These are phyloP conservation scores for Ophiocordyceps camponoti-floridani DNA, from an alignment of 2,329 filamentous ascomycete genomes.

Conservation along the genomic window DNA sequence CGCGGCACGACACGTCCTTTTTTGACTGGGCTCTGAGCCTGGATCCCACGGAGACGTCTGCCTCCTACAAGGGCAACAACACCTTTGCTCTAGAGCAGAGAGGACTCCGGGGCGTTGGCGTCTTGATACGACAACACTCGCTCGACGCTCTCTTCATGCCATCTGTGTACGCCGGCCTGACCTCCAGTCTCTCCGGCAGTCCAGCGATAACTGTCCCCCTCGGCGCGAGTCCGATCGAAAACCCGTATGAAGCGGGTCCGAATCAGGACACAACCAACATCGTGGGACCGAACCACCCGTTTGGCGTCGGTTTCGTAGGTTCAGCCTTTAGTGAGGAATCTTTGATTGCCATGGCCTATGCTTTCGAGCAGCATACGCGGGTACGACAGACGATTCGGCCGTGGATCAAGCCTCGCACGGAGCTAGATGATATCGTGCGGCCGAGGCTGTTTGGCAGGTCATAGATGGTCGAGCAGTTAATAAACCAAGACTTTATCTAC, in stretches of 20 bases:
- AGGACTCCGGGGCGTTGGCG: conserved; percentile 38
- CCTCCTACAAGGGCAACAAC: conserved; percentile 40
- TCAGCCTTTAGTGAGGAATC: conserved; percentile 37
- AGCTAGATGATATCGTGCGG: conserved; percentile 10
- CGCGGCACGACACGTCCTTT: conserved; percentile 32
- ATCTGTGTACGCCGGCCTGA: conserved; percentile 24
- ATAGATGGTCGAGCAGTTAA: background rate
- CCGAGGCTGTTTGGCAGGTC: background rate
- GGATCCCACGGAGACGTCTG: conserved; percentile 33
- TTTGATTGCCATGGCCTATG: conserved; percentile 47
- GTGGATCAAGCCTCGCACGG: conserved; percentile 12
- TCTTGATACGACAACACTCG: conserved; percentile 34
- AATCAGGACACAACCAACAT: conserved; percentile 30
- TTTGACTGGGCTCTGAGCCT: conserved; percentile 36
- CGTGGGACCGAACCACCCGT: conserved; percentile 36
- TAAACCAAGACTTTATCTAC: too few species aligned
- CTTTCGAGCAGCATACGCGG: conserved; percentile 42
- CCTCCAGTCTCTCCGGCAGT: conserved; percentile 36
- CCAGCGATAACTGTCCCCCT: conserved; percentile 47
- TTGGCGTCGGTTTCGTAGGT: conserved; percentile 46
- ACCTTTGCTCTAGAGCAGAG: conserved; percentile 31
- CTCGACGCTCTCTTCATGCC: conserved; percentile 47
- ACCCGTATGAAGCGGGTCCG: conserved; percentile 14
- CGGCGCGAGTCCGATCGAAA: conserved; percentile 29
- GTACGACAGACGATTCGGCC: conserved; percentile 10